Base-by-base conservation (phyloP, 2,329 filamentous ascomycete species). In the Pestalotiopsis sp. region DNA sequence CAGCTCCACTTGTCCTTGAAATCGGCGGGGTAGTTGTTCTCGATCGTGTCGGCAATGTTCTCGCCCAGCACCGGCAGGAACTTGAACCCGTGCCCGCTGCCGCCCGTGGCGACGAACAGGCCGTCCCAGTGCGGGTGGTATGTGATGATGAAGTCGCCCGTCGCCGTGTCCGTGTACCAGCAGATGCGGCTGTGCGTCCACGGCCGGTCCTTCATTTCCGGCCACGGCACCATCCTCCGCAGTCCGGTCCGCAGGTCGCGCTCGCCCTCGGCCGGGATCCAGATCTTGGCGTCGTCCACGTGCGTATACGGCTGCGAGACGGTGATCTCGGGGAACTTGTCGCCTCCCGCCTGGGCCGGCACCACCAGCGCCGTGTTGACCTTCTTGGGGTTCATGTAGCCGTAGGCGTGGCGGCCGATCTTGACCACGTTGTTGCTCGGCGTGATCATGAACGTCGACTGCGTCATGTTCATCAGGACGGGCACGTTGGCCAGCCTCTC, bases 161-260 rank as follows among this genome's bases (percentile, higher is more conserved):
- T 89, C 7, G 88, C 85, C 73, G 92, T 94, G 80, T 94, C 92
- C 4, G 89, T 89, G 77, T 94, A 94, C 92, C 92, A 94, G 81
- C 92, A 94, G 66, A 94, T 80, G 27, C 90, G 84, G 2, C 89
- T 91, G 66, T 84, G 82, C 69, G 81, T 80, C 81, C 92, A 93
- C 1, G 88, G 87, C 31, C 91, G 83, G 27, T 85, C 83, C 64
- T 84, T 84, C 20, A 93, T 83, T 11, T 84, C 83, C 6, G 81
- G 81, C 70, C 84, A 76, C 1, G 92, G 90, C 4, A 93, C 82
- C 73, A 92, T 85, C 69, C 89, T 84, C 13, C 80, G 82, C 31
- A 95, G 80, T 1, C 87, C 91, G 1, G 81, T 79, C 27, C 91
- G 87, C 72, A 93, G 87, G 27, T 87, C 89, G 25, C 80, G 75